Evolutionary conservation across 202 grass and related monocot genomes (phyloP), one percentile per base, ranked within the genome.

Genomic region (Panicum hallii): DNA sequence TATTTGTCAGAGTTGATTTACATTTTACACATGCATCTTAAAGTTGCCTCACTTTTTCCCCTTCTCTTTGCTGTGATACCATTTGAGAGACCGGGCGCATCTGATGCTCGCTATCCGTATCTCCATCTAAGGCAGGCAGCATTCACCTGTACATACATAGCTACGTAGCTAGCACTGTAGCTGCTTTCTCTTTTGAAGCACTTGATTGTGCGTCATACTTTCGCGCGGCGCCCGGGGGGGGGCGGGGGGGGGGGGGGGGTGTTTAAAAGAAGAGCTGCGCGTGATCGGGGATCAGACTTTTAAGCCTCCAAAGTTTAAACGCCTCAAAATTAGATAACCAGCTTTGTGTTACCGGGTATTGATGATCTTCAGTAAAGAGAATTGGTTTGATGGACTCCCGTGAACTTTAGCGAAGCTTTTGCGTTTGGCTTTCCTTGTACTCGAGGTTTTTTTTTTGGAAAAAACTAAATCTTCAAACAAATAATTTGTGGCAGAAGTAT

Each of bases 351-450:
- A 30, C 60, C 60, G 4, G 23, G 11, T 4, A 5, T 5, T 63
- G 60, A 32, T 14, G 23, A 14, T 63, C 60, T 13, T 63, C 26
- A 63, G 60, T 63, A 63, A 63, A 63, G 60, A 63, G 60, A 32
- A 63, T 62, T 14, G 3, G 11, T 30, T 63, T 63, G 60, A 32
- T 63, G 11, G 22, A 30, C 4, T 61, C 7, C 14, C 0, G 3
- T 42, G 20, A 78, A 55, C 86, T 88, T 71, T 88, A 62, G 11
- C 5, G 26, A 9, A 64, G 38, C 38, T 72, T 83, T 81, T 72
- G 22, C 46, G 30, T 48, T 63, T 71, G 26, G 11, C 23, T 32
- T 63, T 63, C 11, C 14, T 28, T 6, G 4, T 32, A 63, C 4
- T 63, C 1, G 3, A 13, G 22, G 13, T 5, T 13, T 63, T n/a